A percentile compares a stretch with the other conserved stretches of the same genome.
Evolutionary conservation across 106 monocot species (phyloP).

Genomic region (Phalaenopsis equestris): DNA sequence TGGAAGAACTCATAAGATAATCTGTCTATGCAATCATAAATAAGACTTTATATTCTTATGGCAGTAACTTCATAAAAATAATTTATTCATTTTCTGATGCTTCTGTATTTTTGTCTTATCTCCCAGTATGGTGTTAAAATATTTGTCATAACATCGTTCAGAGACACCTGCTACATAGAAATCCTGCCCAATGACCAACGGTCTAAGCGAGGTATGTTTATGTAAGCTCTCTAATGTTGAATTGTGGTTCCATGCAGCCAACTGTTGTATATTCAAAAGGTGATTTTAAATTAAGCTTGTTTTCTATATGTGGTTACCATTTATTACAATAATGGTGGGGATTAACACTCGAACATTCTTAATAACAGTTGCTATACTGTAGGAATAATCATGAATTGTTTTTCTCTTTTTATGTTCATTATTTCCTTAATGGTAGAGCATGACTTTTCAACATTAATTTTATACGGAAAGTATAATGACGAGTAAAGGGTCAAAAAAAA

Average conservation of each 20-base stretch:
- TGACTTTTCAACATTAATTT: no score
- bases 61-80: background rate
- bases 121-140: slow-evolving; percentile 92
- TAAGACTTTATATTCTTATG: background rate
- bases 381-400: background rate
- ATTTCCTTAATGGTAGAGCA: no score
- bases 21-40: background rate
- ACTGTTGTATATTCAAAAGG: background rate
- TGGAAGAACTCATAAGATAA: background rate
- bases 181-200: slow-evolving; percentile 69
- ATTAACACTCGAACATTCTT: background rate
- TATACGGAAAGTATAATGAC: no score
- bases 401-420: background rate
- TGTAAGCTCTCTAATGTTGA: background rate
- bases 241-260: background rate
- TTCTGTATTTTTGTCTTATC: slow-evolving; percentile 1
- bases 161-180: slow-evolving; percentile 92
- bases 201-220: slow-evolving; percentile 67
- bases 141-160: slow-evolving; percentile 91
- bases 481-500: no score
- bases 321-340: background rate
- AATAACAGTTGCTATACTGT: background rate
- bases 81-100: background rate
- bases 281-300: background rate
- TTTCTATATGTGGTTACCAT: background rate